phyloP scores from a whole-genome alignment of 805 yeast species.

The Clavispora phyllophila region DNA sequence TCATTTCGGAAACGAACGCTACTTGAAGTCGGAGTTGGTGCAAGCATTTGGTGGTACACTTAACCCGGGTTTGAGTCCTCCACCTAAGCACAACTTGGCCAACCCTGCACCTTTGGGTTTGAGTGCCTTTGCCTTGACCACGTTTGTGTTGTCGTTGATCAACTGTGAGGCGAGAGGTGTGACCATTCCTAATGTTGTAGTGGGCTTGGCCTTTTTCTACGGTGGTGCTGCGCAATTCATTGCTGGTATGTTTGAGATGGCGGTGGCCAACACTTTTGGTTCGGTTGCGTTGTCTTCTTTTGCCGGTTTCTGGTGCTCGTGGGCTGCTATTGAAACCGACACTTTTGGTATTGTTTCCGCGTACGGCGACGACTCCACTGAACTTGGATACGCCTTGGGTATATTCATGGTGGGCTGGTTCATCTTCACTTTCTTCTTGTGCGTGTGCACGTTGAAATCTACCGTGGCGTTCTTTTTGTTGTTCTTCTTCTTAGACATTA shows the following conservation, averaged over 20 bases:
- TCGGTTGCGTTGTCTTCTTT: slow-evolving; percentile 56
- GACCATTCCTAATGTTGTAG: slow-evolving; percentile 52
- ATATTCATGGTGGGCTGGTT: slow-evolving; percentile 39
- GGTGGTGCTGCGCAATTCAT: slow-evolving; percentile 69
- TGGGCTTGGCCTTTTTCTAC: slow-evolving; percentile 63
- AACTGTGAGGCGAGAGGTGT: slow-evolving; percentile 69
- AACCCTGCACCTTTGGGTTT: slow-evolving; percentile 77
- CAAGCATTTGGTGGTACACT: slow-evolving; percentile 79
- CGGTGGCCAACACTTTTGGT: slow-evolving; percentile 73
- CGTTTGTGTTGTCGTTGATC: slow-evolving; percentile 59
- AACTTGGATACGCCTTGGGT: slow-evolving; percentile 33
- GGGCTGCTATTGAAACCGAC: slow-evolving; percentile 52
- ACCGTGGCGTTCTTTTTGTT: slow-evolving; percentile 39
- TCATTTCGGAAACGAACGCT: slow-evolving; percentile 67
- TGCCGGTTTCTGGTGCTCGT: slow-evolving; percentile 77
- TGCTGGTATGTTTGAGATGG: slow-evolving; percentile 74
- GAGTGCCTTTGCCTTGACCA: slow-evolving; percentile 64
- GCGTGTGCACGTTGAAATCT: slow-evolving; percentile 37
- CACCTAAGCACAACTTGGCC: slow-evolving; percentile 44
- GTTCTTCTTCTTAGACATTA: slow-evolving; percentile 36
- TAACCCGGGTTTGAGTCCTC: slow-evolving; percentile 55
- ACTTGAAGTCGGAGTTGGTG: slow-evolving; percentile 51
- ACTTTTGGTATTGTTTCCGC: slow-evolving; percentile 35
- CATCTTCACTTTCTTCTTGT: slow-evolving; percentile 39
- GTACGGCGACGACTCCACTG: slow-evolving; percentile 19